These are phyloP conservation scores for Alternaria consortialis DNA, from an alignment of 2,329 filamentous ascomycete genomes.

Conservation along the genomic window DNA sequence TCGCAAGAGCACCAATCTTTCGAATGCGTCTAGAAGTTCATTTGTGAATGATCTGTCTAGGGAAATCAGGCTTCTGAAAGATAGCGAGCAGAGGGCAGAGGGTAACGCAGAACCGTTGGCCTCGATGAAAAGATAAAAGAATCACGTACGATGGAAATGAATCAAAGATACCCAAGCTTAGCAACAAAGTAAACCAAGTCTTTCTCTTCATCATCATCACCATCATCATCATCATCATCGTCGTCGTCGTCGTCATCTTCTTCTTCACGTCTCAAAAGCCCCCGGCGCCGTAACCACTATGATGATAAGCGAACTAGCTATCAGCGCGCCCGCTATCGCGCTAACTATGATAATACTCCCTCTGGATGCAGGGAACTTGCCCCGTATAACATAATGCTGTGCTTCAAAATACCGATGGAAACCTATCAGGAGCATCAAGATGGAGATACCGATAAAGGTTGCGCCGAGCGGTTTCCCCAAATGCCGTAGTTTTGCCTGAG, in stretches of 20 bases:
- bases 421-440: constrained; percentile 77
- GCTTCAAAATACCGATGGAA: constrained; percentile 81
- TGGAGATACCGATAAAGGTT: constrained; percentile 78
- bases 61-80: not conserved
- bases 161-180: constrained; percentile 37
- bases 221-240: no score
- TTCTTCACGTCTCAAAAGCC: constrained; percentile 52
- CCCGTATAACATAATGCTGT: constrained; percentile 80
- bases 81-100: constrained; percentile 12
- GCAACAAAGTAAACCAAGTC: constrained; percentile 5
- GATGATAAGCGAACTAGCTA: constrained; percentile 67
- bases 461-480: constrained; percentile 63
- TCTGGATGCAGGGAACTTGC: constrained; percentile 81
- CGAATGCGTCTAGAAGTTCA: not conserved
- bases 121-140: constrained; percentile 1
- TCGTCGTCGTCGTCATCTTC: not conserved
- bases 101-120: not conserved
- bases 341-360: constrained; percentile 77
- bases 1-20: not conserved
- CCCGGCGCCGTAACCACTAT: constrained; percentile 64
- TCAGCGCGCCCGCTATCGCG: constrained; percentile 67
- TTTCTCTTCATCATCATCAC: not conserved
- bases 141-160: constrained; percentile 17
- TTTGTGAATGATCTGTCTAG: not conserved
- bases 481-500: constrained; percentile 36